Evolutionary conservation across 495 filamentous ascomycete genomes (phyloP).

Genomic region (Aspergillus sparsus): DNA sequence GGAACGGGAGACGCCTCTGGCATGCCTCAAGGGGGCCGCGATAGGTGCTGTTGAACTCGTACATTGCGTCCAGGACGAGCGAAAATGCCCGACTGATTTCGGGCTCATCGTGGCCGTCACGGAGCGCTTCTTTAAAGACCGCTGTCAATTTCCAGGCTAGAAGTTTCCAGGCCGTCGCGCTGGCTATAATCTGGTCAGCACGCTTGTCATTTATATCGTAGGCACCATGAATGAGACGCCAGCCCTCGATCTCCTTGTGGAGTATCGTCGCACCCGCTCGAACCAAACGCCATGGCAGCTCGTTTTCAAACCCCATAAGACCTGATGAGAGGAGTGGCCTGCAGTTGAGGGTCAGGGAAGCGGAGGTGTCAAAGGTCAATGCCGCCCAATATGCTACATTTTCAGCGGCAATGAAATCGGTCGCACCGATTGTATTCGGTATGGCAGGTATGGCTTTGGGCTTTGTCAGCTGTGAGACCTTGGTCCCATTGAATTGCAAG

Average conservation of each 20-base stretch:
- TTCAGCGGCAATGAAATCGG: conserved; percentile 10
- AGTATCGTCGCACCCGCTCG: conserved; percentile 7
- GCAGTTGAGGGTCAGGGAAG: conserved; percentile 12
- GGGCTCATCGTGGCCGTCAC: conserved; percentile 12
- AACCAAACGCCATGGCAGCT: conserved; percentile 9
- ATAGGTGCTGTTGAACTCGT: conserved; percentile 12
- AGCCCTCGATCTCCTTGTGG: neutral
- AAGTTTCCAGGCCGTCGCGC: conserved; percentile 11
- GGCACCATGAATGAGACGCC: neutral
- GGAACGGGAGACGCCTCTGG: conserved; percentile 9
- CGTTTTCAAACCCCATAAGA: conserved; percentile 10
- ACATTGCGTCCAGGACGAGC: conserved; percentile 4
- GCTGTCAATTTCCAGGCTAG: conserved; percentile 15
- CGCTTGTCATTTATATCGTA: conserved; percentile 3
- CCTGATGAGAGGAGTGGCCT: conserved; percentile 16
- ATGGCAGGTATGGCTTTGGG: neutral
- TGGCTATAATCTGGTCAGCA: conserved; percentile 9
- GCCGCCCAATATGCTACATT: conserved; percentile 16
- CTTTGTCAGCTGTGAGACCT: conserved; percentile 6
- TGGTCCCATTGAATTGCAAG: conserved; percentile 14
- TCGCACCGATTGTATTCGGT: conserved; percentile 3
- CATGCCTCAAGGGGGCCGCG: conserved; percentile 3
- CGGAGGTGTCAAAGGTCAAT: conserved; percentile 13
- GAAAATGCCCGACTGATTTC: conserved; percentile 10
- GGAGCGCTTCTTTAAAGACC: conserved; percentile 14